Evolutionary conservation across 768 basidiomycete species (phyloP), one percentile per base, ranked within the genome.

Genomic region (Agaricus blazei): DNA sequence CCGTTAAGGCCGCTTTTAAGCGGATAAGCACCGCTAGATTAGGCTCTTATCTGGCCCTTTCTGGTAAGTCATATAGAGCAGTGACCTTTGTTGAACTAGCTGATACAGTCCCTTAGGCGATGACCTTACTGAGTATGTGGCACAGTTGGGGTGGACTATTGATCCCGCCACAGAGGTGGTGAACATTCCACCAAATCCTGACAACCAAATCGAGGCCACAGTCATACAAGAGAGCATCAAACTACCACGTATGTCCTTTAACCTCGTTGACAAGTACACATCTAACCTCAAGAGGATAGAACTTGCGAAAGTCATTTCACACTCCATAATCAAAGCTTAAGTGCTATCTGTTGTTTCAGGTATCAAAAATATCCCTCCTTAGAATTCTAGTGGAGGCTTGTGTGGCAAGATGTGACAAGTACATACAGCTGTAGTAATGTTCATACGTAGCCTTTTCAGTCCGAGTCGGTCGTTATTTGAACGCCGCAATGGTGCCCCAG

Each of bases 141-240:
- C 75, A 59, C 79, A 78, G 59, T 76, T 88, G 47, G 87, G 83
- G 23, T 93, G 91, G 91, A 68, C 73, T 19, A 58, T 81, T 40
- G 81, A 90, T 54, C 61, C 70, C 14, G 68, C 76, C 14, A 75
- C 74, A 0, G 78, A 77, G 6, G 79, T 84, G n/a, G 75, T 92
- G 50, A 72, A 69, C 14, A 74, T 93, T 52, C 91, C 92, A 24
- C 79, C 84, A 43, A 93, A 93, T 68, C 86, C 87, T 12, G 91
- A 93, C 70, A 93, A 93, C 68, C 89, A 90, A 64, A 89, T 93
- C 62, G 85, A 88, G 63, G 88, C 91, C 0, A 87, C 88, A 0
- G 79, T 93, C 48, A 87, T 92, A 26, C 89, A 90, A 68, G 91
- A 93, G 70, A 81, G 77, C 62, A 85, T 93, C 64, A 87, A 84